Percentiles rank a stretch among this genome's conserved stretches.
These are phyloP conservation scores for Fusarium abutilonis DNA, from an alignment of 2,329 filamentous ascomycete genomes.

Conservation along the genomic window DNA sequence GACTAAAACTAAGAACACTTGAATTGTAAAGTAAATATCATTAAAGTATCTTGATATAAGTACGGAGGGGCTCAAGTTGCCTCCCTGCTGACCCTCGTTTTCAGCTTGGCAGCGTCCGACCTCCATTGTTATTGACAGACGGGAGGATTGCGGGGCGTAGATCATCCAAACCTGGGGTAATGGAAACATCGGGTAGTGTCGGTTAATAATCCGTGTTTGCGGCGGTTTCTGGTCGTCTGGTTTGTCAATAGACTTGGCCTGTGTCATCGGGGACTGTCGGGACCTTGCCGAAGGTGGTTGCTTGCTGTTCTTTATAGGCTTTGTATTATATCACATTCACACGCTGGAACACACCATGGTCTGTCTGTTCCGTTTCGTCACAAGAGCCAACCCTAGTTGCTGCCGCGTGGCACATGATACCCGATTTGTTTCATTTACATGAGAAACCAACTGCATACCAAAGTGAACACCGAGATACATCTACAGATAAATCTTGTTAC, in stretches of 20 bases:
- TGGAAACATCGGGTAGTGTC: slow-evolving; percentile 17
- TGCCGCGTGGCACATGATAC: too few species aligned
- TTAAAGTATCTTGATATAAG: slow-evolving; percentile 29
- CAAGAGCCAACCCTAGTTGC: too few species aligned
- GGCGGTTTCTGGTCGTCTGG: background rate
- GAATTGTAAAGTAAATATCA: background rate
- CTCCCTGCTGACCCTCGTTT: background rate
- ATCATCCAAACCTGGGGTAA: slow-evolving; percentile 11
- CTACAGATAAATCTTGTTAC: too few species aligned
- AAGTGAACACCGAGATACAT: too few species aligned
- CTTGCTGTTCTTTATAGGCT: background rate
- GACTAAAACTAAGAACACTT: background rate
- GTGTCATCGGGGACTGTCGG: slow-evolving; percentile 31
- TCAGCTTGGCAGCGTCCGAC: background rate
- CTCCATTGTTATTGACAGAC: background rate
- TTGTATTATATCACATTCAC: background rate
- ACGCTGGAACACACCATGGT: background rate
- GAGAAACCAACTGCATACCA: too few species aligned
- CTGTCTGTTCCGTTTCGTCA: background rate
- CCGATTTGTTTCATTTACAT: too few species aligned
- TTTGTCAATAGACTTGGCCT: background rate
- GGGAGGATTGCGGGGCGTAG: slow-evolving; percentile 12
- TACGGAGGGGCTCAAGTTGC: slow-evolving; percentile 9
- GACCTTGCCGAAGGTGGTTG: background rate
- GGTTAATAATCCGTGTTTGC: background rate